A percentile compares a stretch with the other conserved stretches of the same genome.
Evolutionary conservation across 2,329 filamentous ascomycete genomes (phyloP).

Genomic region (Ophiostoma sp.): DNA sequence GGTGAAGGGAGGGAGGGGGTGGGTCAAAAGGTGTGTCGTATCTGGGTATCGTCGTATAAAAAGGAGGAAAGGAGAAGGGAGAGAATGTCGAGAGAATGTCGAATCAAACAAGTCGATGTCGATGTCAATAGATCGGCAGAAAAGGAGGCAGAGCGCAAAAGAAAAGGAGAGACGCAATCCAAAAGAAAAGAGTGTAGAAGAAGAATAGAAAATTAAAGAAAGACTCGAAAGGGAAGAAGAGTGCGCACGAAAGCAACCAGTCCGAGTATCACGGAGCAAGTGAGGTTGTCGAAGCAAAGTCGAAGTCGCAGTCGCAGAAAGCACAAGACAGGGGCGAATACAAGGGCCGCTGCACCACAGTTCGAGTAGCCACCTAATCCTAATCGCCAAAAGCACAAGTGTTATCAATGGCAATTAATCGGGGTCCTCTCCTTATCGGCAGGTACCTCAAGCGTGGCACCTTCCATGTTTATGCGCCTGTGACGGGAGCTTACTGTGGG

Average conservation of each 20-base stretch:
- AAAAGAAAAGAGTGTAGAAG: neutral
- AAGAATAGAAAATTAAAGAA: constrained; percentile 2
- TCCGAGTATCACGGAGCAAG: neutral
- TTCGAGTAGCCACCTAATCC: constrained; percentile 20
- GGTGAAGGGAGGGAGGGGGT: neutral
- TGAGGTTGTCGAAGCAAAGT: neutral
- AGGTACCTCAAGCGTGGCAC: too few relatives aligned
- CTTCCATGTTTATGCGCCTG: neutral
- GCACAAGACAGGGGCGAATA: neutral
- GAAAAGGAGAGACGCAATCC: neutral
- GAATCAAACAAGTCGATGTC: neutral
- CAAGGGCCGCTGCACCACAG: neutral
- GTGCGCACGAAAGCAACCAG: neutral
- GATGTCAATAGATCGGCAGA: neutral
- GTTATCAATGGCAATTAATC: constrained; percentile 22
- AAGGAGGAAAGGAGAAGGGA: neutral
- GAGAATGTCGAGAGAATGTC: neutral
- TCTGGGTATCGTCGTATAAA: neutral
- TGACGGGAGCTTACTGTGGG: neutral
- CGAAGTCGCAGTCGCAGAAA: neutral
- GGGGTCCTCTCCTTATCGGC: constrained; percentile 17
- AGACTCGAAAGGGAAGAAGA: neutral
- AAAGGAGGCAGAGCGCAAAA: neutral
- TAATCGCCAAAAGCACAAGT: constrained; percentile 19
- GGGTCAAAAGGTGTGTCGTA: neutral